phyloP scores from a whole-genome alignment of 129 eudicot genomes.

The Daucus carota region DH1_v3.0 NC_030381.2:34498501-34499000 shows the following conservation, averaged over 20 bases:
- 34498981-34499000: too few species aligned
- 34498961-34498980: too few species aligned
- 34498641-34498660: constrained; percentile 58
- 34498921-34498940: too few species aligned
- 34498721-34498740: background rate
- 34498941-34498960: too few species aligned
- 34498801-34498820: background rate
- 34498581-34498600: constrained; percentile 37
- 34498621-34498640: constrained; percentile 44
- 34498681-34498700: background rate
- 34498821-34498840: background rate
- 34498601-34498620: constrained; percentile 38
- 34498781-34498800: too few species aligned
- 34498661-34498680: constrained; percentile 27
- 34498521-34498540: constrained; percentile 43
- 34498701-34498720: background rate
- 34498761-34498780: too few species aligned
- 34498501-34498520: constrained; percentile 42
- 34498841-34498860: background rate
- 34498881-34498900: background rate
- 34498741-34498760: too few species aligned
- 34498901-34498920: background rate
- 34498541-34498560: constrained; percentile 35
- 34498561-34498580: constrained; percentile 43
- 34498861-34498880: too few species aligned